phyloP scores from a whole-genome alignment of 1,284 basidiomycete genomes.

The Naganishia albida region DNA sequence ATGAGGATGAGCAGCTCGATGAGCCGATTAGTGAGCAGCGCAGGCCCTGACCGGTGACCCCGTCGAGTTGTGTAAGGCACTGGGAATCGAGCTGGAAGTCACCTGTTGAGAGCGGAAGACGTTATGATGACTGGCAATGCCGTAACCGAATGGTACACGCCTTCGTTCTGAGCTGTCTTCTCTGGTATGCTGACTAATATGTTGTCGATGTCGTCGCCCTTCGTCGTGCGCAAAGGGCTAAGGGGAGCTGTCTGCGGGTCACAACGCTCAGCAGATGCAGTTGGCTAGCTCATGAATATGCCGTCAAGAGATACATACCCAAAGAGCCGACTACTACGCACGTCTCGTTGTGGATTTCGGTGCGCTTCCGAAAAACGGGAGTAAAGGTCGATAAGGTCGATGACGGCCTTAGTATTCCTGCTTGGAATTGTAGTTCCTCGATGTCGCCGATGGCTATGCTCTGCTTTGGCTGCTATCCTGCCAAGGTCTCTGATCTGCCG shows the following conservation, averaged over 20 bases:
- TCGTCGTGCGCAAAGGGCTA: too few species aligned
- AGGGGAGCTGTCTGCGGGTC: not conserved
- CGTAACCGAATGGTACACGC: not conserved
- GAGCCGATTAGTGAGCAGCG: too few species aligned
- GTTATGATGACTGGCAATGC: not conserved
- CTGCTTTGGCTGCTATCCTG: too few species aligned
- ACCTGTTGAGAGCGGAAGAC: not conserved
- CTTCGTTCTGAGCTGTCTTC: too few species aligned
- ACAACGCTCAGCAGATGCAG: not conserved
- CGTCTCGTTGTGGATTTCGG: not conserved
- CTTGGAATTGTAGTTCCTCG: not conserved
- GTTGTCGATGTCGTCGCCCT: not conserved
- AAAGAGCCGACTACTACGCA: not conserved
- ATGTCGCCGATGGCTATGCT: too few species aligned
- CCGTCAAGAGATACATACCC: not conserved
- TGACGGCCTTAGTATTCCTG: constrained; percentile 5
- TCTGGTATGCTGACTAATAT: not conserved
- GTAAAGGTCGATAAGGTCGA: constrained; percentile 16
- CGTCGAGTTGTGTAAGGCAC: too few species aligned
- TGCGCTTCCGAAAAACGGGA: constrained; percentile 19
- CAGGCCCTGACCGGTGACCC: too few species aligned
- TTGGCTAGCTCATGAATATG: not conserved
- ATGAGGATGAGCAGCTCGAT: too few species aligned
- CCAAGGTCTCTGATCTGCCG: too few species aligned
- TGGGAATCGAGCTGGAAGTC: too few species aligned